Evolutionary conservation across 768 basidiomycete species (phyloP), one percentile per base, ranked within the genome.

Genomic region (Rhodosporidiobolus sp.): DNA sequence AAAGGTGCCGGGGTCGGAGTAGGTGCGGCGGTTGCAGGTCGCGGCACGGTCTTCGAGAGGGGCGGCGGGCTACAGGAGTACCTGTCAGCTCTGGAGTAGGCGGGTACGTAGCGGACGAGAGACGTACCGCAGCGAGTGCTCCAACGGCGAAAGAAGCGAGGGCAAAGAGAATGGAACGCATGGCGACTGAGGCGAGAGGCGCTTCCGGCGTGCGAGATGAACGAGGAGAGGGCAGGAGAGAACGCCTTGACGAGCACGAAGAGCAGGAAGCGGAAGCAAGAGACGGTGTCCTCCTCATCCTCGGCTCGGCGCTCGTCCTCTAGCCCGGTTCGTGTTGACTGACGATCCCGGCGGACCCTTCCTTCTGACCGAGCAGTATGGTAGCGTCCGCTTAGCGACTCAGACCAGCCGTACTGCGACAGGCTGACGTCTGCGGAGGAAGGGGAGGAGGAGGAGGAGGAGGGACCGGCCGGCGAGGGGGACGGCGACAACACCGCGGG

Each of bases 1-100:
- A 45, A 55, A 70, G 10, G 35, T 61, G 22, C 69, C 69, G 24
- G 58, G 34, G 63, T 70, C 54, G 32, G 35, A 35, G 26, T 32
- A 54, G 20, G 53, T 7, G 45, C 63, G 64, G n/a, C 28, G 34
- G 16, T 9, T 8, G 14, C 7, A 24, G 1, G 32, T 22, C 9
- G 43, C 38, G 8, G 43, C 69, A 26, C 64, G 69, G 11, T 45
- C 59, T 1, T 38, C 24, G 4, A 53, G 53, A 1, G 53, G 14
- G 0, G 26, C 14, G 1, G 43, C 35, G 11, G 56, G 54, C 54
- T 55, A 30, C 10, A 30, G 16, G 24, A 8, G 52, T 10, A 55
- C 28, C 6, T 32, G 30, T 32, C 54, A n/a, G 22, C 52, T 6
- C n/a, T 4, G 8, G 52, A 4, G n/a, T 8, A 26, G 52, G 52